Evolutionary conservation across 2,329 filamentous ascomycete genomes (phyloP), one percentile per base, ranked within the genome.

Genomic region (Microcyclospora pomicola): DNA sequence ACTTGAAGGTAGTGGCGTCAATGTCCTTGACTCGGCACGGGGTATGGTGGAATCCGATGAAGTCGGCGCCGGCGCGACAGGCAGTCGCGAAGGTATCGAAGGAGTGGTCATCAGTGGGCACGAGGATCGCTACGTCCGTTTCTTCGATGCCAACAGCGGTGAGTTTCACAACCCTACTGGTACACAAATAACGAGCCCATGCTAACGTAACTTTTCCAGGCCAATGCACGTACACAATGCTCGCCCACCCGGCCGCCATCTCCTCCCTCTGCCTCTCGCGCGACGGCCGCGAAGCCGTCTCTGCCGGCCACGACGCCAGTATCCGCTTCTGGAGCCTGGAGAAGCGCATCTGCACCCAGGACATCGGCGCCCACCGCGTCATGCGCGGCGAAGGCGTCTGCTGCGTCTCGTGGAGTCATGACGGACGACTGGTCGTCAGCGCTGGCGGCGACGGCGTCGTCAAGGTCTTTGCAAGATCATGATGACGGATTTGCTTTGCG

Each of bases 141-240:
- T 98, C 70, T 98, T 94, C 59, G 91, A 98, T 68, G 91, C 91
- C 45, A 96, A 98, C 58, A 94, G 85, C 64, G 91, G 91, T 96
- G 80, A 63, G 83, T 75, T 6, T 29, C 11, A 31, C 35, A 11
- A 31, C 12, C 14, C 30, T 31, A 24, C n/a, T 24, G 5, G 4
- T 24, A 24, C 4, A 24, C 19, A 4, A 5, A 24, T 4, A 24
- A 4, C 19, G 19, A 4, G 7, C 27, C 14, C 33, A 34, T 38
- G 9, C 34, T 31, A 24, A 19, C 42, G 40, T 16, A 41, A 13
- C 15, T 10, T 37, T 10, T 2, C 19, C 48, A 96, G 91, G 91
- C 40, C 91, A 98, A 85, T 95, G 87, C 65, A 96, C 91, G 46
- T 98, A 98, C 63, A 92, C 82, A 54, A 98, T 98, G 91, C 76